These are phyloP conservation scores for Ramicandelaber brevisporus DNA, from an alignment of 192 early-diverging fungal genomes.

Conservation along the genomic window DNA sequence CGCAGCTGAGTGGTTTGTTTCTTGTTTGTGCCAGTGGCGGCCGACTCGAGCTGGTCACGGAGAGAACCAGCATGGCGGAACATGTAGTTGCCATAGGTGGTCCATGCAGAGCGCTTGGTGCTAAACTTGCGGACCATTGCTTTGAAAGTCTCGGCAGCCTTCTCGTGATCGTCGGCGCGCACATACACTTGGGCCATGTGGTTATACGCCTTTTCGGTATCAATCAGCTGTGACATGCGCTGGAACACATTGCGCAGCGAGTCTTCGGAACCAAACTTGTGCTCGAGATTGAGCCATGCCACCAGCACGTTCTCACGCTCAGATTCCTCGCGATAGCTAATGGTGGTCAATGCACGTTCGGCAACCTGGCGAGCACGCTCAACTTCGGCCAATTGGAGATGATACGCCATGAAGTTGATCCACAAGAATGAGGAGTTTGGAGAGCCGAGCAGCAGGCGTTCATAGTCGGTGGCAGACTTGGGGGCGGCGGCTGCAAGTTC, in stretches of 20 bases:
- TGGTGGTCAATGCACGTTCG: slow-evolving; percentile 81
- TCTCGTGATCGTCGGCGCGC: slow-evolving; percentile 41
- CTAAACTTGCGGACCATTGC: slow-evolving; percentile 66
- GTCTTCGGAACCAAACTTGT: slow-evolving; percentile 71
- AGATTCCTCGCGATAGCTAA: slow-evolving; percentile 73
- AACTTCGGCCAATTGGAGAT: slow-evolving; percentile 79
- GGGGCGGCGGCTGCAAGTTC: slow-evolving; percentile 40
- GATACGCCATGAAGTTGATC: slow-evolving; percentile 99
- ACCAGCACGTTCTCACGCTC: slow-evolving; percentile 98
- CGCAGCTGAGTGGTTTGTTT: too few species aligned
- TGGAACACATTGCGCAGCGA: slow-evolving; percentile 60
- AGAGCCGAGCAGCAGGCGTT: slow-evolving; percentile 74
- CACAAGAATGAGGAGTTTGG: slow-evolving; percentile 93
- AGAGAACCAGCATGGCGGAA: slow-evolving; percentile 38
- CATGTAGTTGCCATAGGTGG: slow-evolving; percentile 54
- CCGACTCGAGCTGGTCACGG: too few species aligned
- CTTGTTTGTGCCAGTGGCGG: slow-evolving; percentile 15
- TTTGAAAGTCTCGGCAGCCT: slow-evolving; percentile 41
- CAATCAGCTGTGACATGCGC: slow-evolving; percentile 57
- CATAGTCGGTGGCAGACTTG: slow-evolving; percentile 61
- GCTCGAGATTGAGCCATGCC: slow-evolving; percentile 85
- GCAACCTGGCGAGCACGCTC: slow-evolving; percentile 78
- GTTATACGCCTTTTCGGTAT: slow-evolving; percentile 72
- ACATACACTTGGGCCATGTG: slow-evolving; percentile 80
- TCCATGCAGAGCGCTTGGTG: slow-evolving; percentile 79